Percentiles rank a stretch among this genome's conserved stretches.
Evolutionary conservation across 495 filamentous ascomycete genomes (phyloP).

Genomic region (Aspergillus cavernicola): DNA sequence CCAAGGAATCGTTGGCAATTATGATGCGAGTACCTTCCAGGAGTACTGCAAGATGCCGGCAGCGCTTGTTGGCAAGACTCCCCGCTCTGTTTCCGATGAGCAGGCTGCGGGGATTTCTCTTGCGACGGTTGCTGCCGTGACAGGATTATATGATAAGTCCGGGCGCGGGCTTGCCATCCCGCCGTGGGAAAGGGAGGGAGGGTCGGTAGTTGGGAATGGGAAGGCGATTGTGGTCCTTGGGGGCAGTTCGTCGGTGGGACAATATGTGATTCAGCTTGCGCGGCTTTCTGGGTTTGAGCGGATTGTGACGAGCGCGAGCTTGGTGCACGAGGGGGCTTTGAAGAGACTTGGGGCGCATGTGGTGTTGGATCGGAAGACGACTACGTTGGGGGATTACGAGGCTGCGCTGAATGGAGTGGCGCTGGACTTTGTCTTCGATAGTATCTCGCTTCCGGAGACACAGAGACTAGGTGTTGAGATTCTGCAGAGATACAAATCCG

Average conservation of each 20-base stretch:
- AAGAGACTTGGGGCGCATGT: slow-evolving; percentile 40
- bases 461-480: slow-evolving; percentile 18
- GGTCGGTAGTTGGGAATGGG: slow-evolving; percentile 23
- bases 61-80: slow-evolving; percentile 27
- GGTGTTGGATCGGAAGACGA: slow-evolving; percentile 16
- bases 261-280: slow-evolving; percentile 40
- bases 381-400: slow-evolving; percentile 5
- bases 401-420: slow-evolving; percentile 11
- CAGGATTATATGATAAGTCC: slow-evolving; percentile 28
- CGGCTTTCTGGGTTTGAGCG: slow-evolving; percentile 35
- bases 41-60: slow-evolving; percentile 31
- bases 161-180: slow-evolving; percentile 14
- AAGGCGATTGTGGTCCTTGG: slow-evolving; percentile 44
- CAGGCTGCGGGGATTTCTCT: slow-evolving; percentile 41
- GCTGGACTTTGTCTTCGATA: slow-evolving; percentile 17
- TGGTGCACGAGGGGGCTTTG: slow-evolving; percentile 37
- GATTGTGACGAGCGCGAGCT: slow-evolving; percentile 45
- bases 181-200: slow-evolving; percentile 22
- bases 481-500: background rate
- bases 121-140: slow-evolving; percentile 30
- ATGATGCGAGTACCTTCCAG: slow-evolving; percentile 42
- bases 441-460: slow-evolving; percentile 14
- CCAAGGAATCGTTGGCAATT: slow-evolving; percentile 23
- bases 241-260: slow-evolving; percentile 42
- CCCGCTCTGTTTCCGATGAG: slow-evolving; percentile 33